Conservation (phyloP, 805 yeast genomes). For the Ogataea methylovora region DNA sequence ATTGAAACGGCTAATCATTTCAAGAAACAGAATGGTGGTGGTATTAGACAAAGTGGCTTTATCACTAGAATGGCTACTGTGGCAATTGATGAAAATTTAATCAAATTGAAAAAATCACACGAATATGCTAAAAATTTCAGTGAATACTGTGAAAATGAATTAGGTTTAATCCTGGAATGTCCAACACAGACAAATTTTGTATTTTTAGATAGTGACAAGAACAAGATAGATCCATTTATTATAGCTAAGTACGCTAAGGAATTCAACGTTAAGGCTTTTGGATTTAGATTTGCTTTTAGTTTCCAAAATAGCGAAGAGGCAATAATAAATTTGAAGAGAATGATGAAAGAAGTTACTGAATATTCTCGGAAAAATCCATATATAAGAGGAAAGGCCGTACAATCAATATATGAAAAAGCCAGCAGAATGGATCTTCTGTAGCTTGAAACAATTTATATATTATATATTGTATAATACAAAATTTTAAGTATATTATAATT, state of each 20-base stretch:
- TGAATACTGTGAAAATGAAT: constrained; percentile 35
- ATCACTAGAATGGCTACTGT: constrained; percentile 73
- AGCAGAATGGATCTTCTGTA: no score
- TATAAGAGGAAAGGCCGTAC: no score
- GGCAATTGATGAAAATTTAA: constrained; percentile 70
- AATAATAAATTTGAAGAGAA: constrained; percentile 48
- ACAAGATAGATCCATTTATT: constrained; percentile 46
- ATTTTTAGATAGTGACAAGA: constrained; percentile 51
- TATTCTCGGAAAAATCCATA: constrained; percentile 48
- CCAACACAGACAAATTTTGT: constrained; percentile 86
- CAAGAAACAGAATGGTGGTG: constrained; percentile 91
- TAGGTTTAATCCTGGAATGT: constrained; percentile 53
- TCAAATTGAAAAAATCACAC: constrained; percentile 44
- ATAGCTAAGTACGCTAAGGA: constrained; percentile 25
- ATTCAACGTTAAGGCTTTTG: constrained; percentile 56
- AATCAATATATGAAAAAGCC: no score
- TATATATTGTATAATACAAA: no score
- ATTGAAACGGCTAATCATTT: constrained; percentile 74
- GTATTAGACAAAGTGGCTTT: constrained; percentile 83
- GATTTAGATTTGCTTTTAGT: constrained; percentile 77
- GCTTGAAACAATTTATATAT: no score
- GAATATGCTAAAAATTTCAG: constrained; percentile 43
- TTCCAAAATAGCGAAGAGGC: constrained; percentile 53
- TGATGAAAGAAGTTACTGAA: constrained; percentile 49
- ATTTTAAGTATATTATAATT: no score